These are phyloP conservation scores for Trametes cubensis DNA, from an alignment of 768 basidiomycete genomes.

Conservation along the genomic window DNA sequence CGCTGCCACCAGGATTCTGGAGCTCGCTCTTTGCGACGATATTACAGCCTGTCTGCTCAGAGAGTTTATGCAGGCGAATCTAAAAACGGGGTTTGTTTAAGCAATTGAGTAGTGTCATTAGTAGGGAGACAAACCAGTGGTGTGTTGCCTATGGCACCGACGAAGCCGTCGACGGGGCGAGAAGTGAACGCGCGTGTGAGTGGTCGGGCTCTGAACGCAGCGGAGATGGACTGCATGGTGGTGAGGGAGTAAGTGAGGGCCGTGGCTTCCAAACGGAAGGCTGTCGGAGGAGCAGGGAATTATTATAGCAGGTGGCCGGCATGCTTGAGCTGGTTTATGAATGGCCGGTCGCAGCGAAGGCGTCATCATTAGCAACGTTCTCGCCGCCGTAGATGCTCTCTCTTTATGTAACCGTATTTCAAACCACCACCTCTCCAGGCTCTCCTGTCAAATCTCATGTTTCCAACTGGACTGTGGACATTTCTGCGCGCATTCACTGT, in stretches of 20 bases:
- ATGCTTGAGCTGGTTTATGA: constrained; percentile 7
- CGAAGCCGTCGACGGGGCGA: constrained; percentile 71
- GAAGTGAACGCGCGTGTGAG: constrained; percentile 35
- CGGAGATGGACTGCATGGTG: constrained; percentile 27
- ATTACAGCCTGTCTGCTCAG: constrained; percentile 77
- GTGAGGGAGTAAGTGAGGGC: constrained; percentile 1
- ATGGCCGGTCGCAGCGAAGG: constrained; percentile 19
- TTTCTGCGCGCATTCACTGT: neutral
- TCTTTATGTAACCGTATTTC: constrained; percentile 17
- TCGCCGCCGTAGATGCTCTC: neutral
- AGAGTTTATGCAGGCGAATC: constrained; percentile 84
- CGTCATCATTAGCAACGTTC: constrained; percentile 31
- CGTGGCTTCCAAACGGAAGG: neutral
- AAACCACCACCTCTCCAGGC: constrained; percentile 2
- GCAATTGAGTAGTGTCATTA: too few species aligned
- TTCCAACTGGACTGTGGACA: neutral
- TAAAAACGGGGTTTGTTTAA: constrained; percentile 33
- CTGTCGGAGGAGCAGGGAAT: neutral
- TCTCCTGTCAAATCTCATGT: neutral
- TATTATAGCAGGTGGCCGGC: constrained; percentile 2
- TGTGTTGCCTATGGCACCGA: constrained; percentile 89
- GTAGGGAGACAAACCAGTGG: constrained; percentile 61
- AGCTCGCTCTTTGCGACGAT: constrained; percentile 98
- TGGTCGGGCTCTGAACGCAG: constrained; percentile 21
- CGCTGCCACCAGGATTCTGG: constrained; percentile 96